These are phyloP conservation scores for Thymus mandschuricus DNA, from an alignment of 257 asterid species.

Conservation along the genomic window DNA sequence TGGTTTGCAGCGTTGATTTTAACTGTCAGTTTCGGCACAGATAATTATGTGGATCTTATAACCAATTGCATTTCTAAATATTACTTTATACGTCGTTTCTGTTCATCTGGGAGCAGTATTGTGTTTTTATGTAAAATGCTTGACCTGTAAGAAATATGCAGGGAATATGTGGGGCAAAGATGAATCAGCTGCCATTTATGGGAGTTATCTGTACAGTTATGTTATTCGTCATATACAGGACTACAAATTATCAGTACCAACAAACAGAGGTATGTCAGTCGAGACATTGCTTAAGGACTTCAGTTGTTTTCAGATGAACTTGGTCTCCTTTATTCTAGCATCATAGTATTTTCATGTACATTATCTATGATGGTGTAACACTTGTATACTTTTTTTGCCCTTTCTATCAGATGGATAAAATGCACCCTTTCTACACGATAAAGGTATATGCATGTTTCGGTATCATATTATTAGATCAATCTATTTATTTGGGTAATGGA, in stretches of 20 bases:
- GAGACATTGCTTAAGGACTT: conserved; percentile 25
- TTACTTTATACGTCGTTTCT: too few species aligned
- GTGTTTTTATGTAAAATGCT: conserved; percentile 12
- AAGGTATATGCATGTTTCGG: conserved; percentile 47
- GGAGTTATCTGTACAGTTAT: conserved; percentile 70
- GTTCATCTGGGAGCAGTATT: not conserved
- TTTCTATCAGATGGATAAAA: conserved; percentile 63
- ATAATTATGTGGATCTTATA: not conserved
- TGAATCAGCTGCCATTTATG: conserved; percentile 83
- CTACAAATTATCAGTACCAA: conserved; percentile 80
- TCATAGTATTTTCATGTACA: not conserved
- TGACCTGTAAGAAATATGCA: conserved; percentile 41
- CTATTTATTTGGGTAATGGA: not conserved
- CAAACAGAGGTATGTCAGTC: conserved; percentile 66
- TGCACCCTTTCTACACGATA: conserved; percentile 48
- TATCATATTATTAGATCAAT: not conserved
- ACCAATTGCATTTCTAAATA: not conserved
- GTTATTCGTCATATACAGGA: conserved; percentile 74
- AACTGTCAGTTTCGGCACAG: not conserved
- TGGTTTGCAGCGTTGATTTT: conserved; percentile 8
- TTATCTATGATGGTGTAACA: conserved; percentile 14
- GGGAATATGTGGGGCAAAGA: conserved; percentile 74
- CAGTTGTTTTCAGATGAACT: not conserved
- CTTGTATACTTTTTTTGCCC: conserved; percentile 20
- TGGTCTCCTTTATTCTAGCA: not conserved